Base-by-base conservation (phyloP, 1,139 yeast species). In the Sugiyamaella grinbergsii region DNA sequence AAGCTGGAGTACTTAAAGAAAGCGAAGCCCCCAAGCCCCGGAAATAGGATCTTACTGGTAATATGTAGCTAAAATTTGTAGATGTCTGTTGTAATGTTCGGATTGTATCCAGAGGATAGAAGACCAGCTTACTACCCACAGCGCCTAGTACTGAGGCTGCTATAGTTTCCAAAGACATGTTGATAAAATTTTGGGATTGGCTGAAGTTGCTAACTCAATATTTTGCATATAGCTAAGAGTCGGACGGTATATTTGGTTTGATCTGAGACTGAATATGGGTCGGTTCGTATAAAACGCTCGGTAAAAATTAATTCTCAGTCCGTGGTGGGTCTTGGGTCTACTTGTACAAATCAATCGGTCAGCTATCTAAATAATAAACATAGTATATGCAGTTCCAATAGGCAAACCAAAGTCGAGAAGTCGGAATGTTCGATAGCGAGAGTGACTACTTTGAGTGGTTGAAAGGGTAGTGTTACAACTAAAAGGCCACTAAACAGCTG, bases 1-100 rank as follows among this genome's bases (percentile, higher is more conserved):
- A 72, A 2, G 76, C 77, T 1, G 77, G 76, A 1, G 75, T 71
- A 24, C 73, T 68, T 24, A 73, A 60, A 4, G 64, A 62, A n/a
- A 71, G 64, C 4, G 74, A 62, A 1, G 74, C 72, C 6, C 68
- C 62, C 22, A 73, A 60, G 1, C 77, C 77, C 13, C 73, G 61
- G 71, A 74, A 73, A 58, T 71, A 71, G 13, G 70, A 63, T 18
- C 60, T 60, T n/a, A 71, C 43, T 2, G 77, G 76, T 42, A 72
- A 55, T 3, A 62, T 51, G 51, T 65, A 65, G 54, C 62, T 61
- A 50, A 68, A 60, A 37, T 65, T 66, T 8, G 72, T 65, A 1
- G 74, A 69, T 5, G 76, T 71, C 50, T 71, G 75, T 49, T 69
- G 71, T 18, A 71, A 59, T 1, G 74, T 71, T 38, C 74, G 62